These are phyloP conservation scores for Triglochin maritima DNA, from an alignment of 106 monocot genomes.

Conservation along the genomic window DNA sequence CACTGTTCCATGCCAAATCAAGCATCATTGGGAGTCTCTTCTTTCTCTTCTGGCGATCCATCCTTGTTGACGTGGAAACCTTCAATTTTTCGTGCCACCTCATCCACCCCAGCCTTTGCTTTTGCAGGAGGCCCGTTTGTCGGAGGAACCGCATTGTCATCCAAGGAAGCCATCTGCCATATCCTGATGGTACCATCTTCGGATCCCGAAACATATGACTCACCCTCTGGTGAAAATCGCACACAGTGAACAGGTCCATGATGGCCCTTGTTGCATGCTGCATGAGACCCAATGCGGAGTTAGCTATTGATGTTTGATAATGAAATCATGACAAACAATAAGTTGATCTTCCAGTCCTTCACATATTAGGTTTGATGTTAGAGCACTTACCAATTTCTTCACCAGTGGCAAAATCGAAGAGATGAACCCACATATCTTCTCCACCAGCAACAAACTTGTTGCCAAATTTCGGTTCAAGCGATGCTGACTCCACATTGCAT, in stretches of 20 bases:
- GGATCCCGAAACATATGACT: constrained; percentile 92
- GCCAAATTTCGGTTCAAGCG: constrained; percentile 77
- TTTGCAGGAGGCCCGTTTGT: constrained; percentile 29
- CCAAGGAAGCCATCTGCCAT: constrained; percentile 54
- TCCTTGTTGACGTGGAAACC: constrained; percentile 51
- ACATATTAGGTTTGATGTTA: not conserved
- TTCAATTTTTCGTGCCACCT: constrained; percentile 45
- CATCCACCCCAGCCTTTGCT: constrained; percentile 37
- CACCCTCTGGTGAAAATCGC: constrained; percentile 80
- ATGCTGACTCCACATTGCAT: constrained; percentile 82
- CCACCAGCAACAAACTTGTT: constrained; percentile 84
- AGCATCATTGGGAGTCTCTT: not conserved
- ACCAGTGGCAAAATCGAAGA: constrained; percentile 85
- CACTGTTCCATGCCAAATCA: not conserved
- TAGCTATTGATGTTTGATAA: no score
- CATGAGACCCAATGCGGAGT: not conserved
- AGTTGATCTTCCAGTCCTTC: no score
- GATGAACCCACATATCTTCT: constrained; percentile 97
- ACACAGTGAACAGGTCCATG: constrained; percentile 96
- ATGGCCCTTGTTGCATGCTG: constrained; percentile 99
- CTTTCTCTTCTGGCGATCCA: constrained; percentile 31
- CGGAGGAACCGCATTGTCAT: constrained; percentile 29
- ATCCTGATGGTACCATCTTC: constrained; percentile 98
- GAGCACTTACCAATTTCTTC: constrained; percentile 63
- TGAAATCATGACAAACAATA: no score